Evolutionary conservation across 768 basidiomycete genomes (phyloP), one percentile per base, ranked within the genome.

Genomic region (Phylloporus rhodoxanthus): DNA sequence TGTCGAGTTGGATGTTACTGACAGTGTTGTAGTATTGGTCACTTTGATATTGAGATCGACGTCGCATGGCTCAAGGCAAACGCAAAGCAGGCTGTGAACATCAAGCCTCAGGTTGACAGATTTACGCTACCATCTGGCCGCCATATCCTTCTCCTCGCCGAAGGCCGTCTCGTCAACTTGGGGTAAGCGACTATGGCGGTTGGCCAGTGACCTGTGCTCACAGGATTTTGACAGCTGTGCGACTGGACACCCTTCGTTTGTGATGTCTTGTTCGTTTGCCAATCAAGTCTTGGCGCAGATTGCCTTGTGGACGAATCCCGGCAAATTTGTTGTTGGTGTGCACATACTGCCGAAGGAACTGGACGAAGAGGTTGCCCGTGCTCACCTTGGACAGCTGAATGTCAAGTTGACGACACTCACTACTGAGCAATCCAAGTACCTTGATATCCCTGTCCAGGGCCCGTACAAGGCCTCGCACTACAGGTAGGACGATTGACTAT

Each of bases 231-330:
- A 44, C 44, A 87, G 85, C 47, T 98, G 95, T 71, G 95, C 92
- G 34, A 98, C 95, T 59, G 95, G 95, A 50, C 95, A 99, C 73
- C 95, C 96, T 30, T 98, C 95, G 38, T 97, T 94, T 72, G 96
- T 99, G 74, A 99, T 99, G 96, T 98, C 95, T 15, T 98, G 94
- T 79, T 99, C 96, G 37, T 99, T 99, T 78, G 74, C 91, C 67
- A 99, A 99, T 81, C 96, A 99, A 73, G 90, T 93, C 55, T 79
- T 99, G 62, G 95, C 95, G 26, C 94, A 96, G 74, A 97, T 99
- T 64, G 94, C 92, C 20, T 85, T 99, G 68, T 99, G 92, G 92
- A 94, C 90, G 38, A 89, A 83, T 57, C 82, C 86, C 29, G 84
- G 85, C 71, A 84, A 86, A 66, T 98, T 97, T 83, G 87, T 89